Evolutionary conservation across 1,139 yeast genomes (phyloP).

Genomic region (Blastobotrys apis): DNA sequence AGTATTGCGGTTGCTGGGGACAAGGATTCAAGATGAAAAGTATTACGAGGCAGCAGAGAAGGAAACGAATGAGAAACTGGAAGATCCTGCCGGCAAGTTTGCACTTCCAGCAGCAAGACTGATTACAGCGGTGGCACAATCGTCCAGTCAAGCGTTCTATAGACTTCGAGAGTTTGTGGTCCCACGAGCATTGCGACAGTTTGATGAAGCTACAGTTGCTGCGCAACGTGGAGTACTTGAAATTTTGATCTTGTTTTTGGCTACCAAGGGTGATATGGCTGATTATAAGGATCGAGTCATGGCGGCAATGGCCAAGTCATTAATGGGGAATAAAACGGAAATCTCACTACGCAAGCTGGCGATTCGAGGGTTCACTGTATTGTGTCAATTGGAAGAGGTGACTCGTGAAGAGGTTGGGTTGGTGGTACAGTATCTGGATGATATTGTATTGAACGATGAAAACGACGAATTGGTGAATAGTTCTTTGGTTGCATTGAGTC

Average conservation of each 20-base stretch:
- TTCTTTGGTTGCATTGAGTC: conserved; percentile 51
- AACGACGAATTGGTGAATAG: conserved; percentile 36
- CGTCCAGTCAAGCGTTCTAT: conserved; percentile 44
- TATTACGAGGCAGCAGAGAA: conserved; percentile 38
- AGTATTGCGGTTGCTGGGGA: conserved; percentile 44
- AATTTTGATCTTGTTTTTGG: conserved; percentile 46
- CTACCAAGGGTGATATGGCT: conserved; percentile 21
- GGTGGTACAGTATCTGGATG: conserved; percentile 63
- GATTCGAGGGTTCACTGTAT: conserved; percentile 56
- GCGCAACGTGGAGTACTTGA: conserved; percentile 59
- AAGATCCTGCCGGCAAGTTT: conserved; percentile 48
- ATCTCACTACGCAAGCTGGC: conserved; percentile 65
- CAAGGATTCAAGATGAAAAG: conserved; percentile 17
- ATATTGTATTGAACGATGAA: conserved; percentile 48
- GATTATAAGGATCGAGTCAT: conserved; percentile 60
- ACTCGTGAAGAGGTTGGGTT: conserved; percentile 53
- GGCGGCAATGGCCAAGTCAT: conserved; percentile 58
- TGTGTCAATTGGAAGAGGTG: conserved; percentile 46
- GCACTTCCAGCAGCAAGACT: conserved; percentile 32
- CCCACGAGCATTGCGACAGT: conserved; percentile 36
- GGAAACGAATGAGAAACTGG: conserved; percentile 57
- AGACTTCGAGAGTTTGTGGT: conserved; percentile 40
- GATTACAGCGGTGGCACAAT: conserved; percentile 51
- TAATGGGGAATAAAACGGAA: conserved; percentile 61
- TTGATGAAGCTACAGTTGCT: conserved; percentile 39